Percentiles rank a stretch among this genome's conserved stretches.
Evolutionary conservation across 2,329 filamentous ascomycete species (phyloP).

Genomic region (Claviceps sorghi): DNA sequence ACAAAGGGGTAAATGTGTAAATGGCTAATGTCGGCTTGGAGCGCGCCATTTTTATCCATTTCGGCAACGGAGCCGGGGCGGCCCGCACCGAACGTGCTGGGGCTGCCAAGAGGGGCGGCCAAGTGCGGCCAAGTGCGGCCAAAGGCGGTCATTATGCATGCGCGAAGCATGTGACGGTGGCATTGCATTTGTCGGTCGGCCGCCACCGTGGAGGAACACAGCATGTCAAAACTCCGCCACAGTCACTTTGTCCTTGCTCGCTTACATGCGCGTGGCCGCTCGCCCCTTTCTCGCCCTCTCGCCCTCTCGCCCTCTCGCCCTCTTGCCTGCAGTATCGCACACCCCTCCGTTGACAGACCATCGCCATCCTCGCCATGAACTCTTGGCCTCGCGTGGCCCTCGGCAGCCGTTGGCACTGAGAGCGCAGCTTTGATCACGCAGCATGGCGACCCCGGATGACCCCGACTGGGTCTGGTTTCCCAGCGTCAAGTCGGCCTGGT

Average conservation of each 20-base stretch:
- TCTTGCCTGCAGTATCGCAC: not conserved
- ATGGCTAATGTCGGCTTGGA: too few species aligned
- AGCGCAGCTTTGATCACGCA: not conserved
- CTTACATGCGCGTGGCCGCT: not conserved
- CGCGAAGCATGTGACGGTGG: not conserved
- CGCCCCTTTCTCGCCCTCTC: not conserved
- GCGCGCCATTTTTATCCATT: not conserved
- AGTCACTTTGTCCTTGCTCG: not conserved
- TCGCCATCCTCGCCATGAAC: not conserved
- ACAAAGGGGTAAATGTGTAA: not conserved
- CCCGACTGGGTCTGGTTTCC: conserved; percentile 30
- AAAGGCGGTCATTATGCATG: too few species aligned
- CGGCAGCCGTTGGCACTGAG: not conserved
- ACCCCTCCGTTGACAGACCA: not conserved
- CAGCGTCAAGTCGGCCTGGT: conserved; percentile 29
- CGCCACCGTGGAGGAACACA: too few species aligned
- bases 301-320: too few species aligned
- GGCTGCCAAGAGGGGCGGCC: not conserved
- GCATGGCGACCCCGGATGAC: conserved; percentile 14
- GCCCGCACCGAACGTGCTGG: not conserved
- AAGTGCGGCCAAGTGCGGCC: too few species aligned
- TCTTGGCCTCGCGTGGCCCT: not conserved
- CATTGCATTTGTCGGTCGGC: not conserved
- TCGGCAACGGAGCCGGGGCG: not conserved
- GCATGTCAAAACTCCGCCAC: not conserved